A percentile compares a stretch with the other conserved stretches of the same genome.
These are phyloP conservation scores for Coelastrella sp. DNA, from an alignment of 139 green algal genomes.

Conservation along the genomic window DNA sequence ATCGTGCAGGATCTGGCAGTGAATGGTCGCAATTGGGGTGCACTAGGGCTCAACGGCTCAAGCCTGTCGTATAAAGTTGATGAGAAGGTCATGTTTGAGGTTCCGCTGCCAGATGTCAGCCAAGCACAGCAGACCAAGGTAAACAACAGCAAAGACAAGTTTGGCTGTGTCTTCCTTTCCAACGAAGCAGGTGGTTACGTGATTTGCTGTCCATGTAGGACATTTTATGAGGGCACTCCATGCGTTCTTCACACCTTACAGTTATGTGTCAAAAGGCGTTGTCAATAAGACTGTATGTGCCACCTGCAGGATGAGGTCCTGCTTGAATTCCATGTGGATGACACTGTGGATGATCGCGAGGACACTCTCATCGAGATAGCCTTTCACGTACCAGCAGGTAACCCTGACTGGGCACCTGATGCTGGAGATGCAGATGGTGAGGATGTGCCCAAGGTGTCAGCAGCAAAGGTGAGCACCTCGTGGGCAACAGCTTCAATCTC, in stretches of 20 bases:
- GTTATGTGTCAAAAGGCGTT: too few relatives aligned
- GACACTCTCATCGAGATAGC: slow-evolving; percentile 91
- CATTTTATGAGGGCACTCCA: too few relatives aligned
- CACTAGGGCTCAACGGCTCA: slow-evolving; percentile 66
- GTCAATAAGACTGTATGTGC: background rate
- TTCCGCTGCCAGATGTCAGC: slow-evolving; percentile 88
- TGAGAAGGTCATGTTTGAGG: slow-evolving; percentile 80
- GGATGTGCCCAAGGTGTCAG: slow-evolving; percentile 24
- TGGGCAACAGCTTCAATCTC: too few relatives aligned
- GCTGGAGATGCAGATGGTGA: background rate
- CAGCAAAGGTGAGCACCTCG: slow-evolving; percentile 56
- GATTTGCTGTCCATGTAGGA: too few relatives aligned
- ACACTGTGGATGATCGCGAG: slow-evolving; percentile 78
- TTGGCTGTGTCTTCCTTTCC: background rate
- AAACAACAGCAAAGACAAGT: too few relatives aligned
- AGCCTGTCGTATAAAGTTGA: slow-evolving; percentile 86
- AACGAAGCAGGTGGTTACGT: too few relatives aligned
- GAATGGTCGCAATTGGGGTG: slow-evolving; percentile 84
- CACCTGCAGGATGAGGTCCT: slow-evolving; percentile 86
- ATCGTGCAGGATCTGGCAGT: slow-evolving; percentile 34
- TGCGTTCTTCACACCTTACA: too few relatives aligned
- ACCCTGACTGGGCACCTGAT: slow-evolving; percentile 48
- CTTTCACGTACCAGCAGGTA: slow-evolving; percentile 78
- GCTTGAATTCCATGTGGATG: slow-evolving; percentile 94
- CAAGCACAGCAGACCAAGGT: slow-evolving; percentile 78